phyloP scores from a whole-genome alignment of 768 basidiomycete species.

The Lactifluus rugatus region DNA sequence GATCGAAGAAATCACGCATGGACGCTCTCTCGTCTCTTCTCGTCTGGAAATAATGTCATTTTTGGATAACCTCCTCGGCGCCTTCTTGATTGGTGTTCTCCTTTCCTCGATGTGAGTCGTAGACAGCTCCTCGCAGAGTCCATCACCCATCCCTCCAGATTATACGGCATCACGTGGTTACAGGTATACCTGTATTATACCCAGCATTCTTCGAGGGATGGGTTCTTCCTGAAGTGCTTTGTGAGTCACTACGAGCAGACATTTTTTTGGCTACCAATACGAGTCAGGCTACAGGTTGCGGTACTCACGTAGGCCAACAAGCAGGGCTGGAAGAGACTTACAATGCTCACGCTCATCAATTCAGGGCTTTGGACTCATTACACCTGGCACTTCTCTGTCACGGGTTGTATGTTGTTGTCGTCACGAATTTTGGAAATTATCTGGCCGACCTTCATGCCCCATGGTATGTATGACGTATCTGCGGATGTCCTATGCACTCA shows the following conservation, averaged over 20 bases:
- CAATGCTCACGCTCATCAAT: neutral
- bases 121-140: neutral
- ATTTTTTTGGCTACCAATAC: neutral
- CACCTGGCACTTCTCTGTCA: constrained; percentile 6
- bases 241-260: neutral
- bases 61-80: constrained; percentile 1
- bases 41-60: neutral
- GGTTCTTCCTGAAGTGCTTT: constrained; percentile 1
- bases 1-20: neutral
- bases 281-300: constrained; percentile 1
- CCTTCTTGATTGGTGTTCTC: constrained; percentile 4
- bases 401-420: neutral
- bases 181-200: constrained; percentile 12
- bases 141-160: neutral
- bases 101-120: constrained; percentile 5
- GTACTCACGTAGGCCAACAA: neutral
- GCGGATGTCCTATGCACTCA: too few species aligned
- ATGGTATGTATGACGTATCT: neutral
- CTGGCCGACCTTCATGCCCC: constrained; percentile 10
- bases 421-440: constrained; percentile 10
- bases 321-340: too few species aligned
- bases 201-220: constrained; percentile 3
- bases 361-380: neutral
- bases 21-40: neutral
- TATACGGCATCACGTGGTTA: constrained; percentile 12